These are phyloP conservation scores for Eucalyptus viminalis DNA, from an alignment of 345 rosid species.

Conservation along the genomic window DNA sequence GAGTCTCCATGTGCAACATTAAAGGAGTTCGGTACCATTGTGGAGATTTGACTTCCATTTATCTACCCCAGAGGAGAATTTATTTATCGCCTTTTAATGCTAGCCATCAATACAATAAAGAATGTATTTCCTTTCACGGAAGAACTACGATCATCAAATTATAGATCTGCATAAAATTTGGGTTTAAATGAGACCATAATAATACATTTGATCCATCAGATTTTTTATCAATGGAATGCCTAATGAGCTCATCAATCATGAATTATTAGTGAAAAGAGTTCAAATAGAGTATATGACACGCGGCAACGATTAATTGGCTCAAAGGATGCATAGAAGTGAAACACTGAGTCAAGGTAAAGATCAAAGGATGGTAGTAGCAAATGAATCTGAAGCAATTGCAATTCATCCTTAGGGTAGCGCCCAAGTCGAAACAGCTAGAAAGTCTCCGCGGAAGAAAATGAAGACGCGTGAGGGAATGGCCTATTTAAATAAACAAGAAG, in stretches of 20 bases:
- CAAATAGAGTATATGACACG: accelerated
- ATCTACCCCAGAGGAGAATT: neutral
- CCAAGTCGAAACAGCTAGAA: neutral
- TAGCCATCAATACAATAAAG: accelerated
- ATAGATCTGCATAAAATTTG: accelerated
- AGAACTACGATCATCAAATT: neutral
- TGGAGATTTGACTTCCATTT: neutral
- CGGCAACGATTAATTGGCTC: accelerated
- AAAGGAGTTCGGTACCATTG: neutral
- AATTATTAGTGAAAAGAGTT: too few species aligned
- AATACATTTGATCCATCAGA: neutral
- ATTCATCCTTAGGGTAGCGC: neutral
- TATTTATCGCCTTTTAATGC: accelerated
- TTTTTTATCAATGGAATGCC: too few species aligned
- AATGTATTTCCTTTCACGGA: neutral
- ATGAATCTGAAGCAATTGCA: neutral
- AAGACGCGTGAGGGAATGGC: neutral
- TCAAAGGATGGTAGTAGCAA: neutral
- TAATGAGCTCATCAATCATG: neutral
- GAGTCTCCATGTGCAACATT: neutral
- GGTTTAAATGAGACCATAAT: neutral
- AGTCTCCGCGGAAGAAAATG: neutral
- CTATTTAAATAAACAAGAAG: neutral
- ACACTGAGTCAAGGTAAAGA: neutral
- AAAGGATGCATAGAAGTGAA: neutral